Conservation (phyloP, 352 stramenopile genomes). For the Phytopythium litorale region DNA sequence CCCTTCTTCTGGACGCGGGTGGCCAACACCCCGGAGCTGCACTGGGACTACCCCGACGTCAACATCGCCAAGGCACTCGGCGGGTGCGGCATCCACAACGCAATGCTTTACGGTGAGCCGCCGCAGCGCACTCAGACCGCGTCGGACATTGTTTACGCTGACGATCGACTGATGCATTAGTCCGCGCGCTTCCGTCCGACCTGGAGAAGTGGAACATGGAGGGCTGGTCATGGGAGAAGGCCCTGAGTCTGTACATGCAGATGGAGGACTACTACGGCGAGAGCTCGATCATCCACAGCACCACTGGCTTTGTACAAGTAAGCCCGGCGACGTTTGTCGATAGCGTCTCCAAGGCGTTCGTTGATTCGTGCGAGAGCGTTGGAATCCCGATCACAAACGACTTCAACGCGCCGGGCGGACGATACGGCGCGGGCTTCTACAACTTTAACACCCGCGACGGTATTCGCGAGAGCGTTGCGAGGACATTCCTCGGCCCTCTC, state of each 20-base stretch:
- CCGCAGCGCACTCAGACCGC: not conserved
- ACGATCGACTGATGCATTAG: constrained; percentile 13
- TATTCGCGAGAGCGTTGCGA: constrained; percentile 75
- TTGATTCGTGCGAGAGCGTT: constrained; percentile 42
- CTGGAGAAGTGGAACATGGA: constrained; percentile 71
- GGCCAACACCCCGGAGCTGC: constrained; percentile 52
- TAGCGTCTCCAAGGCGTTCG: constrained; percentile 39
- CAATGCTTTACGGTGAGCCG: constrained; percentile 85
- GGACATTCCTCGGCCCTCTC: constrained; percentile 64
- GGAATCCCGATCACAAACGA: constrained; percentile 59
- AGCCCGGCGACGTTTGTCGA: constrained; percentile 30
- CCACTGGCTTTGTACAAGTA: constrained; percentile 51
- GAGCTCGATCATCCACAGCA: constrained; percentile 50
- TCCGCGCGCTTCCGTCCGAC: constrained; percentile 69
- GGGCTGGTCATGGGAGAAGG: constrained; percentile 73
- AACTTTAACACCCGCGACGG: constrained; percentile 86
- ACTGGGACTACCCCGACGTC: constrained; percentile 79
- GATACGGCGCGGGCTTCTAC: constrained; percentile 78
- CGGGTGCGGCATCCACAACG: constrained; percentile 89
- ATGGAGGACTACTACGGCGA: constrained; percentile 75
- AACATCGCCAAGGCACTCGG: constrained; percentile 84
- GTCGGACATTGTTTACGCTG: not conserved
- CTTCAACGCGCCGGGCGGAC: constrained; percentile 77
- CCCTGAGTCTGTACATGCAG: constrained; percentile 61
- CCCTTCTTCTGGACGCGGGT: constrained; percentile 85